These are phyloP conservation scores for Pelargonium nanum DNA, from an alignment of 345 rosid genomes.

Conservation along the genomic window DNA sequence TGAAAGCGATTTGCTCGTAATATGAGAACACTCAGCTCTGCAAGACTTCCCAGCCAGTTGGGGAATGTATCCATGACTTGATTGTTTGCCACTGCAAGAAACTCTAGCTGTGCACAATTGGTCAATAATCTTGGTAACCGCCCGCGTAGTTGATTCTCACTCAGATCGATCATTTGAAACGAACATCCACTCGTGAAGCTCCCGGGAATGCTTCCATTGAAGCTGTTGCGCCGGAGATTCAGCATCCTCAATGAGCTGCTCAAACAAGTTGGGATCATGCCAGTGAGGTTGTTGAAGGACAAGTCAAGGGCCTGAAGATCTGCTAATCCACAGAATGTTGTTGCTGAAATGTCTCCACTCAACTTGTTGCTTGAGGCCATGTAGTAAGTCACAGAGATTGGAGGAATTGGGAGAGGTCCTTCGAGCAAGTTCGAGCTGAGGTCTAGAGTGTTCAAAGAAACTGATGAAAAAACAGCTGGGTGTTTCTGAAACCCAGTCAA, in stretches of 20 bases:
- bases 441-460: not conserved
- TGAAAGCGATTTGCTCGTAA: not conserved
- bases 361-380: not conserved
- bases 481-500: conserved; percentile 9
- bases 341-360: not conserved
- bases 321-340: conserved; percentile 1
- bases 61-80: not conserved
- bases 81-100: not conserved
- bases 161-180: not conserved
- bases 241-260: not conserved
- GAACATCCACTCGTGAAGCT: not conserved
- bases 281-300: conserved; percentile 12
- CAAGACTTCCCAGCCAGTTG: not conserved
- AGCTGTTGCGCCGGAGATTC: not conserved
- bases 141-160: not conserved
- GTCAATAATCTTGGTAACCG: not conserved
- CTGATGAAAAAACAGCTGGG: not conserved
- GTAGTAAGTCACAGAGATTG: not conserved
- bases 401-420: conserved; percentile 14
- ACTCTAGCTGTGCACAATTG: not conserved
- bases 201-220: conserved; percentile 4
- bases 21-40: not conserved
- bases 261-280: conserved; percentile 8
- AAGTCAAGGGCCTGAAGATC: conserved; percentile 1
- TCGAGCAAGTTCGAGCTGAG: not conserved